Conservation (phyloP, 768 basidiomycete species). For the Lentinula detonsa region DNA sequence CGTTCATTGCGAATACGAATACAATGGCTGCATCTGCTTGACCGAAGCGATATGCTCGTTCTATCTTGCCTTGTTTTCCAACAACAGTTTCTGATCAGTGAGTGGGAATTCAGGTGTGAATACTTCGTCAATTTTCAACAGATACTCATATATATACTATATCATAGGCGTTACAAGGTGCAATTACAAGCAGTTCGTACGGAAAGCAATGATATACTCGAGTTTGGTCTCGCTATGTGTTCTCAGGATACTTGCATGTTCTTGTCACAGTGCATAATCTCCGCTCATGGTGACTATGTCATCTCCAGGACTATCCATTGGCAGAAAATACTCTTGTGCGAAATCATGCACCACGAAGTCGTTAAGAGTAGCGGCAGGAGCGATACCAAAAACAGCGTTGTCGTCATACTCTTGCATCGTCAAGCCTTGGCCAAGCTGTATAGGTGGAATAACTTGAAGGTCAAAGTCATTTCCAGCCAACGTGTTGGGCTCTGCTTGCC, state of each 20-base stretch:
- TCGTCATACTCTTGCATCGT: neutral
- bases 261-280: neutral
- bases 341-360: neutral
- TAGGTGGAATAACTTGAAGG: constrained; percentile 55
- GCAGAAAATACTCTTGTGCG: neutral
- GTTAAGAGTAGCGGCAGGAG: neutral
- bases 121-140: too few species aligned
- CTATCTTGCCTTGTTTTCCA: too few species aligned
- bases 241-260: neutral
- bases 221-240: neutral
- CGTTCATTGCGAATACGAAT: too few species aligned
- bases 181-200: neutral
- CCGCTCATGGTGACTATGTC: neutral
- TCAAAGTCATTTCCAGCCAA: constrained; percentile 64
- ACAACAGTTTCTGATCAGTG: too few species aligned
- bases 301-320: neutral
- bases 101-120: neutral
- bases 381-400: neutral
- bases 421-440: constrained; percentile 39
- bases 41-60: too few species aligned
- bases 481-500: constrained; percentile 23
- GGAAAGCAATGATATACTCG: neutral
- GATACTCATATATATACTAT: neutral
- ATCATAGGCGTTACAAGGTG: neutral
- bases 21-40: too few species aligned